Base-by-base conservation (phyloP, 345 rosid species). In the Camelina neglecta region DNA sequence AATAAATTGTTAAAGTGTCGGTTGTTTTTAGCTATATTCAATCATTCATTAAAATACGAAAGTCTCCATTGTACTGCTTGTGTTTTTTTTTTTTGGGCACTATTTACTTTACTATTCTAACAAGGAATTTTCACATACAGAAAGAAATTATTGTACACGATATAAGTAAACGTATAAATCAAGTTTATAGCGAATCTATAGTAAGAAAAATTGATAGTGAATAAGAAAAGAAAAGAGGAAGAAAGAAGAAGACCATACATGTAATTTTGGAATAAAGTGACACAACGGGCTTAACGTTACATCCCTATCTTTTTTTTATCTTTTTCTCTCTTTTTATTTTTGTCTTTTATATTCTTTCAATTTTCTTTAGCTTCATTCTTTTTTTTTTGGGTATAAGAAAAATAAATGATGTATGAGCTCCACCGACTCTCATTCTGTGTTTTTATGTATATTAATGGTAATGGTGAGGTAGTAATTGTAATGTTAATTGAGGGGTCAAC, bases 241-340 rank as follows among this genome's bases (percentile, higher is more conserved):
- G 5, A 50, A 49, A 65, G 75, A 58, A 71, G 75, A 58, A 71
- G 65, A 59, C 67, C 68, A 49, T 65, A 18, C 49, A 64, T 64
- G 44, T 65, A 77, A 71, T 39, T 65, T 77, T 65, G 62, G 76
- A 77, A 71, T 77, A 77, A 77, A 71, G 80, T 71, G 61, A 26
- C 23, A 18, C 69, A 62, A 68, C 48, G 24, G 60, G 56, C 65
- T 56, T 29, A 47, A 63, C 36, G 72, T 71, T 47, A 71, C 60
- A 38, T 64, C 69, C 18, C 29, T 61, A 26, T 63, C 71, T 44
- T 60, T 60, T 60, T 6, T 33, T 60, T 4, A 15, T 66, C 51
- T 75, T 61, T 69, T 12, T 4, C 12, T 48, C 48, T n/a, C 9
- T 10, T 7, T 8, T 20, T n/a, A 29, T 12, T 18, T 23, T 11